phyloP scores from a whole-genome alignment of 1,139 yeast genomes.

The Blastobotrys serpentis region DNA sequence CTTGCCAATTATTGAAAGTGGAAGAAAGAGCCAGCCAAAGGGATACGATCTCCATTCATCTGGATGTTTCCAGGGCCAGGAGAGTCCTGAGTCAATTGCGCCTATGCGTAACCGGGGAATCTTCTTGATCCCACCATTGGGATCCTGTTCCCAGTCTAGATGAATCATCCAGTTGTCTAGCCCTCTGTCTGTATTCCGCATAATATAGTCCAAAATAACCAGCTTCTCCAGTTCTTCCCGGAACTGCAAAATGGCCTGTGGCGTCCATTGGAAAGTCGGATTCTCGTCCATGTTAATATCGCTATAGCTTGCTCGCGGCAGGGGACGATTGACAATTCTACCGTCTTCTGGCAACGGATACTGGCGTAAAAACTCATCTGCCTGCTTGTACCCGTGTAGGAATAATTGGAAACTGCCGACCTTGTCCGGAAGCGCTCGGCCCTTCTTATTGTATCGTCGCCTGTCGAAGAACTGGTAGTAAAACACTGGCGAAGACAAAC shows the following conservation, averaged over 20 bases:
- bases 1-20: constrained; percentile 61
- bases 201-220: constrained; percentile 67
- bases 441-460: constrained; percentile 28
- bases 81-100: constrained; percentile 74
- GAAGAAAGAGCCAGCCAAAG: constrained; percentile 74
- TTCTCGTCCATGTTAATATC: constrained; percentile 27
- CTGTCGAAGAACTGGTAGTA: constrained; percentile 54
- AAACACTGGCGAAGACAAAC: constrained; percentile 53
- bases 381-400: constrained; percentile 58
- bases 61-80: constrained; percentile 83
- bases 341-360: constrained; percentile 54
- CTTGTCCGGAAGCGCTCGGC: constrained; percentile 45
- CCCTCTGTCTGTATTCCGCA: constrained; percentile 75
- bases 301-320: constrained; percentile 5
- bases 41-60: constrained; percentile 83
- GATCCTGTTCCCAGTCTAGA: constrained; percentile 46
- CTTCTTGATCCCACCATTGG: constrained; percentile 19
- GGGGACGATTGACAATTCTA: neutral
- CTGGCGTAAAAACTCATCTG: constrained; percentile 55
- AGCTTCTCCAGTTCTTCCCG: constrained; percentile 65
- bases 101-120: constrained; percentile 55
- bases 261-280: constrained; percentile 54
- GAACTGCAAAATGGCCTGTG: constrained; percentile 50
- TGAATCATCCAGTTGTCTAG: constrained; percentile 78
- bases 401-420: constrained; percentile 70